These are phyloP conservation scores for Eimeria acervulina DNA, from an alignment of 169 alveolate species.

Conservation along the genomic window DNA sequence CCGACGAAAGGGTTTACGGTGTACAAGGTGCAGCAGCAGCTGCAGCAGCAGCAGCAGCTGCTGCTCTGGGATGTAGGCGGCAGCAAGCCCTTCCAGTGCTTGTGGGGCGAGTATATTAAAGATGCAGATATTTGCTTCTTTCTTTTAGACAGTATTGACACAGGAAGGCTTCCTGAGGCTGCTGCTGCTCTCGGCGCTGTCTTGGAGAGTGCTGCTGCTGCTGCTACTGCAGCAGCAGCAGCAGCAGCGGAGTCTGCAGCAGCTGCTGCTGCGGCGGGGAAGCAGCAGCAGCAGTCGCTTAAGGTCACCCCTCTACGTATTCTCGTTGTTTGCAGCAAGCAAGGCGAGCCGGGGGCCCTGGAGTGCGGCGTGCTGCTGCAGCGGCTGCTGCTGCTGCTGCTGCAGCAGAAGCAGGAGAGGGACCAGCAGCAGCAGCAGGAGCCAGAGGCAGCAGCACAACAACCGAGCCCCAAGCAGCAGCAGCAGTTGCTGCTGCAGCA, in stretches of 20 bases:
- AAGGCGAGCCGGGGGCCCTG: not conserved
- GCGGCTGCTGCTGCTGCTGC: no score
- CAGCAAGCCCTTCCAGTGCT: not conserved
- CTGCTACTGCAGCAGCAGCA: not conserved
- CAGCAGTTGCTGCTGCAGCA: not conserved
- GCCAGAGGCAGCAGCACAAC: no score
- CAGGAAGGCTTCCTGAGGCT: not conserved
- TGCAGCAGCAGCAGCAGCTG: slow-evolving; percentile 25
- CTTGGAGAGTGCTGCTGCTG: not conserved
- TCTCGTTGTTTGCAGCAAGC: slow-evolving; percentile 28
- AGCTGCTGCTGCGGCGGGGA: not conserved
- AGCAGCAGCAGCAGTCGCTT: not conserved
- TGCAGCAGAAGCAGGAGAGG: no score
- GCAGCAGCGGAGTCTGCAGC: not conserved
- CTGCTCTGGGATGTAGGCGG: slow-evolving; percentile 3
- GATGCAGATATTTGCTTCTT: slow-evolving; percentile 19
- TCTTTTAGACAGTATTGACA: not conserved
- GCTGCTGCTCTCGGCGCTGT: slow-evolving; percentile 36
- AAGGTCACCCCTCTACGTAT: not conserved
- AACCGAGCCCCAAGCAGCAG: no score
- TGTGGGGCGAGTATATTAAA: not conserved
- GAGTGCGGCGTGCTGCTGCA: not conserved
- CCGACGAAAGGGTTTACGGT: slow-evolving; percentile 18
- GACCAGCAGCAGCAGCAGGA: no score
- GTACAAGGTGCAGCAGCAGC: slow-evolving; percentile 61